Percentiles rank a stretch among this genome's conserved stretches.
Evolutionary conservation across 306 rosid genomes (phyloP).

Genomic region (Rosa lucieae): DNA sequence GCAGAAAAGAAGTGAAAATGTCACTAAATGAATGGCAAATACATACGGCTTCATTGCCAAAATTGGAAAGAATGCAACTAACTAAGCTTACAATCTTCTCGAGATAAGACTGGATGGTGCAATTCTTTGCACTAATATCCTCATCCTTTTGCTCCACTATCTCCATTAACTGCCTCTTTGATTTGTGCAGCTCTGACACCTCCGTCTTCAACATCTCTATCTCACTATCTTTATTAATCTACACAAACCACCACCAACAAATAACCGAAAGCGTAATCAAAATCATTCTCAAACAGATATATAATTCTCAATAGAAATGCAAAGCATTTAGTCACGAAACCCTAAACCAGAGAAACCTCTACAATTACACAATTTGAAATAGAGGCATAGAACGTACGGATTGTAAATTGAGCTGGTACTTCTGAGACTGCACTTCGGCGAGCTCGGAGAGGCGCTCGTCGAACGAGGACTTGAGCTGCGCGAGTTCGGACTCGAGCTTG

Average conservation of each 20-base stretch:
- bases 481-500: slow-evolving; percentile 55
- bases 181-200: slow-evolving; percentile 70
- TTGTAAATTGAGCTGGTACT: slow-evolving; percentile 59
- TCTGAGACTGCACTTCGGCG: slow-evolving; percentile 53
- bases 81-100: slow-evolving; percentile 75
- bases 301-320: neutral
- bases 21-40: neutral
- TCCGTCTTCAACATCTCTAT: slow-evolving; percentile 75
- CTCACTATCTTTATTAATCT: slow-evolving; percentile 90
- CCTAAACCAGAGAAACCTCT: neutral
- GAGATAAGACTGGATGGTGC: slow-evolving; percentile 69
- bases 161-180: slow-evolving; percentile 80
- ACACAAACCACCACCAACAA: slow-evolving; percentile 14
- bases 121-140: slow-evolving; percentile 74
- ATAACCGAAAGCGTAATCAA: neutral
- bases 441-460: slow-evolving; percentile 55
- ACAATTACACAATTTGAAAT: neutral
- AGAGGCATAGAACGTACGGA: slow-evolving; percentile 34
- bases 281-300: neutral
- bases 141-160: slow-evolving; percentile 65
- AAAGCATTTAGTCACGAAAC: neutral
- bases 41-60: neutral
- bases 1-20: slow-evolving; percentile 11
- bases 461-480: slow-evolving; percentile 69
- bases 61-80: slow-evolving; percentile 6